These are phyloP conservation scores for Boletus rubroflammeus DNA, from an alignment of 768 basidiomycete genomes.

Conservation along the genomic window DNA sequence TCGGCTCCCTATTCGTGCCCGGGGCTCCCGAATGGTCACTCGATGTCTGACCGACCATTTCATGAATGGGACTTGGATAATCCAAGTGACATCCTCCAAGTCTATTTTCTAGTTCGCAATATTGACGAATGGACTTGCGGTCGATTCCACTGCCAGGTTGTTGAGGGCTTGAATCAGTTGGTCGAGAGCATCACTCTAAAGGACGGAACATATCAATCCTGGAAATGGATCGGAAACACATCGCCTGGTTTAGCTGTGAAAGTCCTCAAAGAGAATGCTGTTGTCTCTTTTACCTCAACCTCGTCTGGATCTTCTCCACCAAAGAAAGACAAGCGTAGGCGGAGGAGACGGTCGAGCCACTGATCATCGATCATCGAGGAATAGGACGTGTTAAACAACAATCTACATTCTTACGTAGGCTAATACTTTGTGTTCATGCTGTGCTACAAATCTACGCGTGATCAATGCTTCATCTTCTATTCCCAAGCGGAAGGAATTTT, in stretches of 20 bases:
- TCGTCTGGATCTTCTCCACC: conserved; percentile 28
- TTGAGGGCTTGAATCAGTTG: conserved; percentile 38
- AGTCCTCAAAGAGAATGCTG: conserved; percentile 37
- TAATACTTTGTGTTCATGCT: background rate
- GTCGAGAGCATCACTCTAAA: conserved; percentile 33
- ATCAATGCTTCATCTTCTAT: conserved; percentile 21
- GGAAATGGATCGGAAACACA: conserved; percentile 45
- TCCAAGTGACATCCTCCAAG: conserved; percentile 43
- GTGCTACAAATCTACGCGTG: conserved; percentile 16
- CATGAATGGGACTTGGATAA: conserved; percentile 48
- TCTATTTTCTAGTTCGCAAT: conserved; percentile 51
- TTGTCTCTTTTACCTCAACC: conserved; percentile 24
- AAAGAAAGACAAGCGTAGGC: conserved; percentile 29
- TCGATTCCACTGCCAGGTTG: conserved; percentile 39
- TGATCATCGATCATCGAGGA: conserved; percentile 10
- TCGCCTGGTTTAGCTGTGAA: conserved; percentile 14
- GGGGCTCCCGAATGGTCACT: conserved; percentile 11
- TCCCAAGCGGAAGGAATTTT: conserved; percentile 82
- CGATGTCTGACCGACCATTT: conserved; percentile 28
- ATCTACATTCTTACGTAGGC: conserved; percentile 1
- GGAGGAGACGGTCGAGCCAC: conserved; percentile 31
- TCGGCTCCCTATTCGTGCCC: conserved; percentile 45
- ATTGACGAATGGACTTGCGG: conserved; percentile 51
- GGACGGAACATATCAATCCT: conserved; percentile 38
- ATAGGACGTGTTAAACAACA: background rate